Percentiles rank a stretch among this genome's conserved stretches.
These are phyloP conservation scores for Phytophthora rubi DNA, from an alignment of 352 stramenopile species.

Conservation along the genomic window DNA sequence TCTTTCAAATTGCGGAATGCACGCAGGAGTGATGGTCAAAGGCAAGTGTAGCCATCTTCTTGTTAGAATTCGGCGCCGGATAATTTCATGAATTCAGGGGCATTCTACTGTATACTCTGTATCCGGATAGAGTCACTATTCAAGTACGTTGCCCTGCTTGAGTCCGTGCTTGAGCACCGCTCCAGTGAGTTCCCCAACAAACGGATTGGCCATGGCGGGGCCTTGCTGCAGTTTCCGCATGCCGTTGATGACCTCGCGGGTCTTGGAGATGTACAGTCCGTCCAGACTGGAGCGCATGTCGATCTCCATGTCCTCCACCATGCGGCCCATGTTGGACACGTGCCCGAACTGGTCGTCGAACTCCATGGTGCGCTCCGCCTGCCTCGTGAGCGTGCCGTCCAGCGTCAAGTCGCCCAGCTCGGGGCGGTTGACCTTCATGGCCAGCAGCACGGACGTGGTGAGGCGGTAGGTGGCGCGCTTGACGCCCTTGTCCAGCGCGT, in stretches of 20 bases:
- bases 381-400: slow-evolving; percentile 90
- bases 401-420: slow-evolving; percentile 88
- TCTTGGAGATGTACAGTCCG: slow-evolving; percentile 96
- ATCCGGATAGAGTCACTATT: too few relatives aligned
- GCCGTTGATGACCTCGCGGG: slow-evolving; percentile 92
- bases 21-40: neutral
- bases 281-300: slow-evolving; percentile 94
- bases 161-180: slow-evolving; percentile 79
- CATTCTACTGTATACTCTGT: too few relatives aligned
- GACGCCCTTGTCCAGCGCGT: slow-evolving; percentile 33
- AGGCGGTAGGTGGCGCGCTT: slow-evolving; percentile 91
- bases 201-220: slow-evolving; percentile 58
- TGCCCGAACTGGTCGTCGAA: slow-evolving; percentile 87
- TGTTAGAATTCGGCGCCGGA: too few relatives aligned
- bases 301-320: slow-evolving; percentile 97
- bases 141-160: slow-evolving; percentile 39
- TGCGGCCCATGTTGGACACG: slow-evolving; percentile 94
- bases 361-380: slow-evolving; percentile 76
- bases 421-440: slow-evolving; percentile 88
- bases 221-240: slow-evolving; percentile 89
- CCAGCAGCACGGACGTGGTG: slow-evolving; percentile 93
- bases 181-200: slow-evolving; percentile 77
- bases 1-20: neutral
- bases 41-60: neutral
- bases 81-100: too few relatives aligned